Evolutionary conservation across 305 asterid genomes (phyloP).

Genomic region (Fraxinus greggii): DNA sequence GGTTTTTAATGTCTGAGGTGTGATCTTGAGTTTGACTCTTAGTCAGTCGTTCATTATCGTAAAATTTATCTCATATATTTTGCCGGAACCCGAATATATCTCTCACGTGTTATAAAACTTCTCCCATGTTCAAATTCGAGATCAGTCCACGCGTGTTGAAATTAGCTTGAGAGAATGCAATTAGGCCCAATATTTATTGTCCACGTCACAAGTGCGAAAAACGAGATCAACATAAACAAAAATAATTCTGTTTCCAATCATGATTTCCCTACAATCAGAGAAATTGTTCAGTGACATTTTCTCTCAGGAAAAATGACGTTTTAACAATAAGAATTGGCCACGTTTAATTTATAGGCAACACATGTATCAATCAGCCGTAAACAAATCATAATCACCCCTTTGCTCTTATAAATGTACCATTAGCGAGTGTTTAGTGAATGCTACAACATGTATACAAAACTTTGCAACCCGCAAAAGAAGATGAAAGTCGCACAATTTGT

Average conservation of each 20-base stretch:
- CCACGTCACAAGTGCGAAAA: background rate
- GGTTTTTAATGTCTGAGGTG: background rate
- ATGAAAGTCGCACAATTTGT: background rate
- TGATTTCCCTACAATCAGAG: background rate
- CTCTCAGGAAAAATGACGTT: background rate
- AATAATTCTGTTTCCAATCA: background rate
- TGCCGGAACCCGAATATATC: background rate
- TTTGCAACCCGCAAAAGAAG: background rate
- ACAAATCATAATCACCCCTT: background rate
- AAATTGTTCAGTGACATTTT: background rate
- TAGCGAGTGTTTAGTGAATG: background rate
- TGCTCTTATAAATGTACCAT: background rate
- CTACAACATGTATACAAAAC: background rate
- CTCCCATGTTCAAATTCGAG: background rate
- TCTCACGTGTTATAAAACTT: no score
- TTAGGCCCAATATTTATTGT: no score
- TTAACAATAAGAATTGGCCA: background rate
- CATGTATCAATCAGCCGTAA: background rate
- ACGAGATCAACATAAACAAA: no score
- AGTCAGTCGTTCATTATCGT: background rate
- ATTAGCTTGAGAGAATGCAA: background rate
- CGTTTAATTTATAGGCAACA: background rate
- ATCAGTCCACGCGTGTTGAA: background rate
- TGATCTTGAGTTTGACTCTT: background rate
- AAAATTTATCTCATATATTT: background rate